phyloP scores from a whole-genome alignment of 2,329 filamentous ascomycete species.

The Fusarium pilosicola region DNA sequence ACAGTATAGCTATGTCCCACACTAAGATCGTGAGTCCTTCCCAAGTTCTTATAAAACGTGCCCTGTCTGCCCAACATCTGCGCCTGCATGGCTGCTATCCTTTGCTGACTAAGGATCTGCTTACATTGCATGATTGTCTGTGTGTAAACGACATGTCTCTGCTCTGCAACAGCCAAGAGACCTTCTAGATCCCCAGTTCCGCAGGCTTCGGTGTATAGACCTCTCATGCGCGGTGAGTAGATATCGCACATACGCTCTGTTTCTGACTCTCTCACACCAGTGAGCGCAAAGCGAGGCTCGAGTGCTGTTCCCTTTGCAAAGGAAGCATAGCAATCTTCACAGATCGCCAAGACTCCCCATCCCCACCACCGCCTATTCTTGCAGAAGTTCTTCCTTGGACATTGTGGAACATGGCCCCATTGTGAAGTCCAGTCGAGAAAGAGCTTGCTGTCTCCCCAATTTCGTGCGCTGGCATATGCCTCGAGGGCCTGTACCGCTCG shows the following conservation, averaged over 20 bases:
- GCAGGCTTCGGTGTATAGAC: slow-evolving; percentile 47
- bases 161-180: slow-evolving; percentile 42
- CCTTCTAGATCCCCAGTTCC: slow-evolving; percentile 31
- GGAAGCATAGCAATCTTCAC: slow-evolving; percentile 50
- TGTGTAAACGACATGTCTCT: slow-evolving; percentile 45
- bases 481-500: slow-evolving; percentile 41
- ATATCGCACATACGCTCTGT: slow-evolving; percentile 49
- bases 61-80: slow-evolving; percentile 42
- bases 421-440: slow-evolving; percentile 45
- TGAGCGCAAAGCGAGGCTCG: slow-evolving; percentile 45
- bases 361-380: slow-evolving; percentile 46
- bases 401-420: slow-evolving; percentile 46
- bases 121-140: slow-evolving; percentile 45
- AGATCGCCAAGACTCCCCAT: slow-evolving; percentile 50
- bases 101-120: slow-evolving; percentile 42
- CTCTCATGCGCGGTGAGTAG: slow-evolving; percentile 52
- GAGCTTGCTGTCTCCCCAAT: slow-evolving; percentile 37
- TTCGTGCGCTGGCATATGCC: slow-evolving; percentile 43
- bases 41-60: slow-evolving; percentile 40
- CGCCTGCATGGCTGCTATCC: slow-evolving; percentile 41
- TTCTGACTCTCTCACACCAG: slow-evolving; percentile 28
- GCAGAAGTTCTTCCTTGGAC: slow-evolving; percentile 22
- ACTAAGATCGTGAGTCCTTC: slow-evolving; percentile 20
- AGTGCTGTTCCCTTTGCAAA: slow-evolving; percentile 46
- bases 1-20: slow-evolving; percentile 42